Percentiles rank a stretch among this genome's conserved stretches.
Conservation (phyloP, 2,329 filamentous ascomycete genomes). For the Fusarium stilboides region DNA sequence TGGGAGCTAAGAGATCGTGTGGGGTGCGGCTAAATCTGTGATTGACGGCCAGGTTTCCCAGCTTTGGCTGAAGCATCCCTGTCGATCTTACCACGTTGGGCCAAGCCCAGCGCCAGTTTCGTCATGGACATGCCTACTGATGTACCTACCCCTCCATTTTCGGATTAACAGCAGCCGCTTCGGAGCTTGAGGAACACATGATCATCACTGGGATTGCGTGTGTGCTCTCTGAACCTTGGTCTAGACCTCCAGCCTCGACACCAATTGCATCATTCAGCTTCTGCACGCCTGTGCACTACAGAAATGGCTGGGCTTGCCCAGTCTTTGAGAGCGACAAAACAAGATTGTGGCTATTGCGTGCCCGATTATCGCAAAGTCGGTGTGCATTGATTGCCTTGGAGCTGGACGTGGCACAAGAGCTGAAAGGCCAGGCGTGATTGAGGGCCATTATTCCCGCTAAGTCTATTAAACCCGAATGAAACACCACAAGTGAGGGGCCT, state of each 20-base stretch:
- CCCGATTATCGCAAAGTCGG: too few species aligned
- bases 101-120: slow-evolving; percentile 27
- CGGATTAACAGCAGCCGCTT: background rate
- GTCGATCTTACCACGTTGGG: slow-evolving; percentile 27
- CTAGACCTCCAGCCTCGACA: background rate
- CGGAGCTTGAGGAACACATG: background rate
- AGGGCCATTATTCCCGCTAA: too few species aligned
- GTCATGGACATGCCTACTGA: slow-evolving; percentile 31
- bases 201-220: slow-evolving; percentile 24
- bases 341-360: slow-evolving; percentile 13
- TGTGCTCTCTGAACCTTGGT: slow-evolving; percentile 12
- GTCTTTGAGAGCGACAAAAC: slow-evolving; percentile 3
- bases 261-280: slow-evolving; percentile 37
- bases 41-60: slow-evolving; percentile 21
- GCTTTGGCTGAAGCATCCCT: slow-evolving; percentile 19
- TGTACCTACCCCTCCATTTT: background rate
- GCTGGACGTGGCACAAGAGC: too few species aligned
- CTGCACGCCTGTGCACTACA: background rate
- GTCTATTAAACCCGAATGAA: too few species aligned
- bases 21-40: slow-evolving; percentile 23
- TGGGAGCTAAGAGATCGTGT: slow-evolving; percentile 30
- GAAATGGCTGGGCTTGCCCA: slow-evolving; percentile 6
- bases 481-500: too few species aligned
- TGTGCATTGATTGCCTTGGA: too few species aligned
- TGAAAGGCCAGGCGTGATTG: too few species aligned